A percentile compares a stretch with the other conserved stretches of the same genome.
Conservation (phyloP, 306 rosid species). For the Sechiopsis laciniata region DNA sequence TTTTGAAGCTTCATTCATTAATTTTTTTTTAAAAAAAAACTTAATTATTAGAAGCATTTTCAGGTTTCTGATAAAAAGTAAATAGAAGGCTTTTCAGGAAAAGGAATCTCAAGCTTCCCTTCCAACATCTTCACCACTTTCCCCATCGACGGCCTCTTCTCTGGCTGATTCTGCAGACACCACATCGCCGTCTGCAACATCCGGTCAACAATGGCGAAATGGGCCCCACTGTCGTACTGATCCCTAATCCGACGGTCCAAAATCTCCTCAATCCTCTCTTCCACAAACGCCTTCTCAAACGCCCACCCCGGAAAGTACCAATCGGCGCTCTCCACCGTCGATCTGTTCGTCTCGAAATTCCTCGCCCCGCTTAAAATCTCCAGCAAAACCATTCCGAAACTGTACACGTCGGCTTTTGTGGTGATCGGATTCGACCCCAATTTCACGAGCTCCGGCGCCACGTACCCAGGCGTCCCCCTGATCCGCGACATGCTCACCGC, state of each 20-base stretch:
- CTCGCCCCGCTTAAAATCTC: conserved; percentile 71
- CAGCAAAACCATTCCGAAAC: conserved; percentile 79
- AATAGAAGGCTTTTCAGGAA: conserved; percentile 72
- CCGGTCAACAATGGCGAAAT: conserved; percentile 58
- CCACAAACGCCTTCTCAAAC: conserved; percentile 71
- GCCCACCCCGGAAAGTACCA: conserved; percentile 94
- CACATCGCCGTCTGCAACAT: conserved; percentile 94
- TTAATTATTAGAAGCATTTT: too few species aligned
- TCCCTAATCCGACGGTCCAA: conserved; percentile 55
- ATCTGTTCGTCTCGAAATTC: conserved; percentile 45
- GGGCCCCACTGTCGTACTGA: conserved; percentile 48
- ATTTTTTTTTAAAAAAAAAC: too few species aligned
- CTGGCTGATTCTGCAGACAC: conserved; percentile 83
- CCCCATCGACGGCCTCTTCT: conserved; percentile 87
- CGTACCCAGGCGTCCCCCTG: conserved; percentile 84
- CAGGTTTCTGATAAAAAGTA: conserved; percentile 36
- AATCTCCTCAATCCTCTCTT: conserved; percentile 65
- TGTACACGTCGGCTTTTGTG: conserved; percentile 79
- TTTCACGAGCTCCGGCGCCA: conserved; percentile 88
- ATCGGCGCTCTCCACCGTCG: conserved; percentile 42
- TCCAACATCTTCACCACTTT: conserved; percentile 94
- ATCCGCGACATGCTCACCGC: conserved; percentile 68
- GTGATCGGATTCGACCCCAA: conserved; percentile 64
- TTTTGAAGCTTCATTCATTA: too few species aligned
- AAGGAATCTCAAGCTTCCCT: conserved; percentile 73